Percentiles rank a stretch among this genome's conserved stretches.
These are phyloP conservation scores for Metschnikowia proteae DNA, from an alignment of 805 yeast species.

Conservation along the genomic window DNA sequence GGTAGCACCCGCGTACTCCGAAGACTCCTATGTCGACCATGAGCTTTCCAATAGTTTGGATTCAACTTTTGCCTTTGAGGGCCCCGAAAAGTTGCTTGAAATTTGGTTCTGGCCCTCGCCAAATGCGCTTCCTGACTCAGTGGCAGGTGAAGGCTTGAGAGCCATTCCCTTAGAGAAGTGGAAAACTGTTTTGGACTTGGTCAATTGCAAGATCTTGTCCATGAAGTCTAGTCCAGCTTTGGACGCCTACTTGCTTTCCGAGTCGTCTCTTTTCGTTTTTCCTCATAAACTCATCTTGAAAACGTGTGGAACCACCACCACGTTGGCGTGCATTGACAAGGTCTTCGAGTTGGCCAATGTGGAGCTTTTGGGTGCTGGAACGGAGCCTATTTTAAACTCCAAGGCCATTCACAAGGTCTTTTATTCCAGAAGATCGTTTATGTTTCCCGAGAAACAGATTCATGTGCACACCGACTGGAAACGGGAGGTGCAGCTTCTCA, in stretches of 20 bases:
- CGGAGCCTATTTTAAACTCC: conserved; percentile 19
- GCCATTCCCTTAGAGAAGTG: conserved; percentile 63
- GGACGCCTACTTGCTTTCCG: conserved; percentile 85
- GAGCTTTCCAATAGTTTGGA: conserved; percentile 75
- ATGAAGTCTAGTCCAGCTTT: conserved; percentile 60
- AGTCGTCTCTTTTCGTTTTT: conserved; percentile 85
- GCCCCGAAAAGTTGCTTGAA: conserved; percentile 92
- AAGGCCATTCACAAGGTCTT: conserved; percentile 61
- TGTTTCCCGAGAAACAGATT: conserved; percentile 85
- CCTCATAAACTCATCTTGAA: conserved; percentile 81
- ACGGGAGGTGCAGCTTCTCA: conserved; percentile 68
- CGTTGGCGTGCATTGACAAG: conserved; percentile 69
- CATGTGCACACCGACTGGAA: conserved; percentile 83
- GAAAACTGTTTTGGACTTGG: conserved; percentile 72
- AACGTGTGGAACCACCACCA: conserved; percentile 96
- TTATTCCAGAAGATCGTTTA: conserved; percentile 86
- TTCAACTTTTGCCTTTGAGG: conserved; percentile 91
- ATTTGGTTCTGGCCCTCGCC: conserved; percentile 73
- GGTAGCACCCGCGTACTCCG: conserved; percentile 42
- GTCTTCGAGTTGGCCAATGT: conserved; percentile 45
- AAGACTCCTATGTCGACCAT: conserved; percentile 65
- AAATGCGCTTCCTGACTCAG: conserved; percentile 33
- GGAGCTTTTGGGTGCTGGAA: conserved; percentile 6
- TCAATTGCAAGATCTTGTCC: conserved; percentile 84
- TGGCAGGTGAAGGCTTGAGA: conserved; percentile 49